Conservation (phyloP, 352 stramenopile genomes). For the Pythium dissimile region DNA sequence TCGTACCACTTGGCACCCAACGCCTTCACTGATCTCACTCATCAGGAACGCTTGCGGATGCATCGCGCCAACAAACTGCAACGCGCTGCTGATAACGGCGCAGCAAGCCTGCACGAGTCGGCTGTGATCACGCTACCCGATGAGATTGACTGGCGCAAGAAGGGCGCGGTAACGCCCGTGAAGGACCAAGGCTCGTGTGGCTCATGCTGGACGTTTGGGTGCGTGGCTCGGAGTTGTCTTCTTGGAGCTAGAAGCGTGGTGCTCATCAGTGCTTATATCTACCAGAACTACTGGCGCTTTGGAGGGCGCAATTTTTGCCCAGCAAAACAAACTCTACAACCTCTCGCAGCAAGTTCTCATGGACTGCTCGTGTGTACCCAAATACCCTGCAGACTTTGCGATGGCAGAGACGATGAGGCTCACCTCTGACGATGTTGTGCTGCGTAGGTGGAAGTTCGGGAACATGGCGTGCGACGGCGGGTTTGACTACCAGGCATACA, state of each 20-base stretch:
- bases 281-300: constrained; percentile 66
- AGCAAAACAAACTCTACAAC: constrained; percentile 73
- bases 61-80: constrained; percentile 42
- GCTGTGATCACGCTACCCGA: constrained; percentile 35
- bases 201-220: constrained; percentile 92
- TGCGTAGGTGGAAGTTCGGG: constrained; percentile 78
- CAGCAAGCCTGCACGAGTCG: constrained; percentile 35
- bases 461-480: constrained; percentile 90
- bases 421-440: not conserved
- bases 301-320: constrained; percentile 69
- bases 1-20: constrained; percentile 80
- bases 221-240: constrained; percentile 4
- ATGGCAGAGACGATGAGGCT: no score
- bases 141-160: constrained; percentile 86
- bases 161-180: constrained; percentile 84
- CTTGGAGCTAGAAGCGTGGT: not conserved
- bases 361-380: constrained; percentile 88
- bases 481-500: constrained; percentile 88
- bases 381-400: not conserved
- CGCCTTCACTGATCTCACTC: constrained; percentile 77
- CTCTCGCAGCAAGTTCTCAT: constrained; percentile 89
- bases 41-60: constrained; percentile 57
- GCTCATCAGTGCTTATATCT: not conserved
- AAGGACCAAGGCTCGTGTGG: constrained; percentile 91
- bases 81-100: constrained; percentile 61